A percentile compares a stretch with the other conserved stretches of the same genome.
Conservation (phyloP, 345 rosid species). For the Hibiscus syriacus region DNA sequence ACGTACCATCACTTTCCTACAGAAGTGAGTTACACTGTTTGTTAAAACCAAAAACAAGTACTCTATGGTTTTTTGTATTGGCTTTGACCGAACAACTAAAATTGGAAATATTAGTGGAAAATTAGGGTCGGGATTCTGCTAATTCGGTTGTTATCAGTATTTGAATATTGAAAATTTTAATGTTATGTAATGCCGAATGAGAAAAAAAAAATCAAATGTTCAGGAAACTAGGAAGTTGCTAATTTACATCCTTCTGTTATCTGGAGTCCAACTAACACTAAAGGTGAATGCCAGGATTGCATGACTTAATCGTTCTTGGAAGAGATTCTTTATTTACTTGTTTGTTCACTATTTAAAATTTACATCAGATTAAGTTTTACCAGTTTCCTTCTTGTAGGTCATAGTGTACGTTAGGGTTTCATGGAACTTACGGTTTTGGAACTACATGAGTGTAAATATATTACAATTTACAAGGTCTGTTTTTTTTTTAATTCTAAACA, state of each 20-base stretch:
- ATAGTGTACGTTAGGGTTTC: background rate
- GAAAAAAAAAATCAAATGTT: background rate
- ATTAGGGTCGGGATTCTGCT: background rate
- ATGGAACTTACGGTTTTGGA: background rate
- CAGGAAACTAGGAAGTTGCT: background rate
- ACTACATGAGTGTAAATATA: background rate
- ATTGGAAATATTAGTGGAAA: background rate
- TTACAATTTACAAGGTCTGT: background rate
- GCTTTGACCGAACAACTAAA: background rate
- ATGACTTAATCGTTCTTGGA: background rate
- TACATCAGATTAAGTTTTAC: background rate
- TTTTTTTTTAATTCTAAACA: background rate
- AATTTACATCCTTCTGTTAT: background rate
- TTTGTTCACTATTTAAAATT: background rate
- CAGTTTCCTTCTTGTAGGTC: background rate
- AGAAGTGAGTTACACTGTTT: constrained; percentile 45
- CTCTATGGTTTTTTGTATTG: background rate
- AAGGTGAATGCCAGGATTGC: background rate
- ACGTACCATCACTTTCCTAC: constrained; percentile 96
- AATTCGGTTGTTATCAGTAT: background rate
- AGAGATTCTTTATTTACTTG: background rate
- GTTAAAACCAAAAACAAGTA: background rate
- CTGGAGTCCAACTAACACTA: background rate
- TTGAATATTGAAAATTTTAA: background rate
- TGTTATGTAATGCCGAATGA: background rate